Evolutionary conservation across 805 yeast species (phyloP).

Genomic region (Torulaspora delbrueckii): DNA sequence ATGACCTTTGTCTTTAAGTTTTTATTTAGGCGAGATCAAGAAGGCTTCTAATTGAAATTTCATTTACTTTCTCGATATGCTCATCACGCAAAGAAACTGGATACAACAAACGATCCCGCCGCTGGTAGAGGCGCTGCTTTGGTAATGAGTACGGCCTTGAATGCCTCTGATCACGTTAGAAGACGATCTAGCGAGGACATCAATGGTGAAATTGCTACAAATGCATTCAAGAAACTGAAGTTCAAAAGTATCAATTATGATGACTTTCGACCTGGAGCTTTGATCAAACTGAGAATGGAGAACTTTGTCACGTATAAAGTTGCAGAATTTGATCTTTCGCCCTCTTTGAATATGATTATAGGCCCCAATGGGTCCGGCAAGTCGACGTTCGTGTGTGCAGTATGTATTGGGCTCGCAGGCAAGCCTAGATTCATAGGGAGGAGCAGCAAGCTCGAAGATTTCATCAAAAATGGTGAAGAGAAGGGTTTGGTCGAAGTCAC

Average conservation of each 20-base stretch:
- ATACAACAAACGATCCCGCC: neutral
- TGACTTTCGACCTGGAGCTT: constrained; percentile 43
- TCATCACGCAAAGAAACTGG: neutral
- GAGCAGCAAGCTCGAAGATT: constrained; percentile 54
- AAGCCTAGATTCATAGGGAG: constrained; percentile 67
- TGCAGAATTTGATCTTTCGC: constrained; percentile 72
- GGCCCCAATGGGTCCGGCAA: constrained; percentile 98
- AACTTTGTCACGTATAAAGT: constrained; percentile 68
- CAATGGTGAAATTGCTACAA: neutral
- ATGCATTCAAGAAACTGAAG: constrained; percentile 16
- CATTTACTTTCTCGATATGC: neutral
- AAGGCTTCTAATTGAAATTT: neutral
- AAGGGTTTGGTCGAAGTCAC: constrained; percentile 36
- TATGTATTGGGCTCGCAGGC: constrained; percentile 85
- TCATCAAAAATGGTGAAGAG: constrained; percentile 63
- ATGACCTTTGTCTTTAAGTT: neutral
- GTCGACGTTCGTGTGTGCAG: constrained; percentile 86
- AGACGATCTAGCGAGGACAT: constrained; percentile 2
- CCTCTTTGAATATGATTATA: constrained; percentile 81
- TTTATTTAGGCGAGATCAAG: neutral
- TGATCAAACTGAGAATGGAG: constrained; percentile 49
- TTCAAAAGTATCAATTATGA: constrained; percentile 13
- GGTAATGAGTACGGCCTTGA: neutral
- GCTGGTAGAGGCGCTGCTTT: neutral
- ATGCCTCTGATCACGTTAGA: neutral